phyloP scores from a whole-genome alignment of 345 rosid genomes.

The Eucalyptus regnans region DNA sequence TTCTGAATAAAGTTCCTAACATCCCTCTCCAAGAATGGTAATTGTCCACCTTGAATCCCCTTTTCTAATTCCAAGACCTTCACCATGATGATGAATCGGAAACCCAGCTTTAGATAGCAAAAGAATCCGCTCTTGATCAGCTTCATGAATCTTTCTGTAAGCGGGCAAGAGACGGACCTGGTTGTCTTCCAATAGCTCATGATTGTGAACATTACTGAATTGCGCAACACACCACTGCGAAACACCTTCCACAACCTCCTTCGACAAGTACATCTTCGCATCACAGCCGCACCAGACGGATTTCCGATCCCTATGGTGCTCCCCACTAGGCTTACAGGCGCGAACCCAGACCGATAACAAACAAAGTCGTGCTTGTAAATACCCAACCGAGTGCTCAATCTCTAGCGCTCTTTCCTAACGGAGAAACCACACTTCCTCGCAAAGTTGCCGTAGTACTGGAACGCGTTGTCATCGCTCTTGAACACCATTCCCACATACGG shows the following conservation, averaged over 20 bases:
- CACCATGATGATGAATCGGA: slow-evolving; percentile 66
- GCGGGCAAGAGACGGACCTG: slow-evolving; percentile 89
- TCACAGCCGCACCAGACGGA: slow-evolving; percentile 92
- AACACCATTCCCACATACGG: slow-evolving; percentile 88
- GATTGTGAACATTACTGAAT: slow-evolving; percentile 89
- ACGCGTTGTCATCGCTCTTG: slow-evolving; percentile 68
- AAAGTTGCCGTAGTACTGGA: slow-evolving; percentile 71
- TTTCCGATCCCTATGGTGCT: slow-evolving; percentile 82
- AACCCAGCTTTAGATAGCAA: slow-evolving; percentile 90
- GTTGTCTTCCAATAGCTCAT: slow-evolving; percentile 78
- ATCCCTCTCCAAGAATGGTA: slow-evolving; percentile 87
- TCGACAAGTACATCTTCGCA: slow-evolving; percentile 69
- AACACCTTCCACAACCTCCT: slow-evolving; percentile 48
- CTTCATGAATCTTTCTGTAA: slow-evolving; percentile 70
- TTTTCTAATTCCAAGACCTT: slow-evolving; percentile 80
- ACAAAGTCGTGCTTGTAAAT: slow-evolving; percentile 80
- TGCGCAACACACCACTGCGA: slow-evolving; percentile 81
- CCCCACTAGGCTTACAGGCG: slow-evolving; percentile 78
- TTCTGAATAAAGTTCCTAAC: slow-evolving; percentile 83
- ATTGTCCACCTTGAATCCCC: slow-evolving; percentile 71
- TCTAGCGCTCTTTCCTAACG: slow-evolving; percentile 78
- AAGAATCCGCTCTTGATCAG: slow-evolving; percentile 81
- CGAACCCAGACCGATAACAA: slow-evolving; percentile 85
- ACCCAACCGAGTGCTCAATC: slow-evolving; percentile 78
- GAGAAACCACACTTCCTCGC: slow-evolving; percentile 82